Percentiles rank a stretch among this genome's conserved stretches.
Evolutionary conservation across 768 basidiomycete genomes (phyloP).

Genomic region (Kwoniella bestiolae): DNA sequence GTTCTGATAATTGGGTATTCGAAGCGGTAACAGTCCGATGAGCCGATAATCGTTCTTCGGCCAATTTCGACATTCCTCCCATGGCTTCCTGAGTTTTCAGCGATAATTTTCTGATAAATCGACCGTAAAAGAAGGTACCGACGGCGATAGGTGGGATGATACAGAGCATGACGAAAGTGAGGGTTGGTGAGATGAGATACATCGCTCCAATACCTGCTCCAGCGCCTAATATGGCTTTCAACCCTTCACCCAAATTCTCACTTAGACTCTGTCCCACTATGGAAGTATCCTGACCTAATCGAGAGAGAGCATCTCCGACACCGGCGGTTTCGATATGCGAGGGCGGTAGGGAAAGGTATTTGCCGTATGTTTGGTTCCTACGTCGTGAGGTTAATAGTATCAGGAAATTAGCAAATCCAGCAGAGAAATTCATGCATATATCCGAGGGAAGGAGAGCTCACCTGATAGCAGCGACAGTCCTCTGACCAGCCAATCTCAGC

Average conservation of each 20-base stretch:
- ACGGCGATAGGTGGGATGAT: conserved; percentile 64
- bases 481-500: conserved; percentile 47
- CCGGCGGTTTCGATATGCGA: conserved; percentile 52
- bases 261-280: conserved; percentile 49
- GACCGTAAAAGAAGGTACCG: conserved; percentile 33
- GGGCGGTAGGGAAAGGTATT: conserved; percentile 48
- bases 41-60: conserved; percentile 74
- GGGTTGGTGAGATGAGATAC: conserved; percentile 75
- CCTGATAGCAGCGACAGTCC: conserved; percentile 48
- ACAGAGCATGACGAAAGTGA: conserved; percentile 87
- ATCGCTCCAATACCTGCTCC: conserved; percentile 71
- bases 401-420: neutral
- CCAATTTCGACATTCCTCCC: conserved; percentile 91
- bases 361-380: conserved; percentile 51
- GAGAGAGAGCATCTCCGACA: conserved; percentile 52
- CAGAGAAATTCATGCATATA: too few relatives aligned
- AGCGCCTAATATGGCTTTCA: conserved; percentile 52
- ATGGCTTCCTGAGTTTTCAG: conserved; percentile 90
- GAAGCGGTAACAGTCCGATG: conserved; percentile 68
- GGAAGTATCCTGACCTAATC: conserved; percentile 51
- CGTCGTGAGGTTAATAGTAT: neutral
- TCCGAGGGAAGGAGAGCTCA: conserved; percentile 28
- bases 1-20: conserved; percentile 78
- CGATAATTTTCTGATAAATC: conserved; percentile 83
- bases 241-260: conserved; percentile 52